A percentile compares a stretch with the other conserved stretches of the same genome.
phyloP scores from a whole-genome alignment of 1,139 yeast genomes.

The Arxiozyma heterogenica region DNA sequence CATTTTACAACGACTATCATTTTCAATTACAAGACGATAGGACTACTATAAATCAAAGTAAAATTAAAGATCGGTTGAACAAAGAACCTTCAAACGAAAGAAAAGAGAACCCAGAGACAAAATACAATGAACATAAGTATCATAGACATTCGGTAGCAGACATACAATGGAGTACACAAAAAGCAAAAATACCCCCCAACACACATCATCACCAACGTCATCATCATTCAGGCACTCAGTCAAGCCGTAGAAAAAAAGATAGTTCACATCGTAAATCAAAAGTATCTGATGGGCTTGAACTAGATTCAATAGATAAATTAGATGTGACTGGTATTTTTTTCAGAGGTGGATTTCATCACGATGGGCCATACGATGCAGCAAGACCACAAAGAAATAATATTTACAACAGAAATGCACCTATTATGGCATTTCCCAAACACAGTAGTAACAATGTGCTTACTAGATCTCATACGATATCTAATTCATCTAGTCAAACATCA shows the following conservation, averaged over 20 bases:
- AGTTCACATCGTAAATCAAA: conserved; percentile 37
- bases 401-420: conserved; percentile 73
- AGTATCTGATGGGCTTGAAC: conserved; percentile 19
- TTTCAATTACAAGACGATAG: background rate
- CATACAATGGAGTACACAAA: background rate
- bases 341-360: conserved; percentile 92
- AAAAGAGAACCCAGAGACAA: background rate
- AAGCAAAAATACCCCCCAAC: background rate
- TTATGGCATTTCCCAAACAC: conserved; percentile 85
- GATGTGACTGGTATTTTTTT: conserved; percentile 83
- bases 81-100: background rate
- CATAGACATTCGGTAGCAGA: background rate
- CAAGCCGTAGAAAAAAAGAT: conserved; percentile 23
- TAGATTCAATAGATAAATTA: conserved; percentile 86
- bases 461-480: conserved; percentile 17
- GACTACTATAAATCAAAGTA: background rate
- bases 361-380: conserved; percentile 98
- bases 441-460: conserved; percentile 82
- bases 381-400: conserved; percentile 82
- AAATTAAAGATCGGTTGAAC: background rate
- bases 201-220: conserved; percentile 6
- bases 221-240: conserved; percentile 7
- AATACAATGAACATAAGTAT: background rate
- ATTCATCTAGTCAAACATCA: conserved; percentile 36
- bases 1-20: background rate